Evolutionary conservation across 495 filamentous ascomycete genomes (phyloP), one percentile per base, ranked within the genome.

Genomic region (Penicillium taxi): DNA sequence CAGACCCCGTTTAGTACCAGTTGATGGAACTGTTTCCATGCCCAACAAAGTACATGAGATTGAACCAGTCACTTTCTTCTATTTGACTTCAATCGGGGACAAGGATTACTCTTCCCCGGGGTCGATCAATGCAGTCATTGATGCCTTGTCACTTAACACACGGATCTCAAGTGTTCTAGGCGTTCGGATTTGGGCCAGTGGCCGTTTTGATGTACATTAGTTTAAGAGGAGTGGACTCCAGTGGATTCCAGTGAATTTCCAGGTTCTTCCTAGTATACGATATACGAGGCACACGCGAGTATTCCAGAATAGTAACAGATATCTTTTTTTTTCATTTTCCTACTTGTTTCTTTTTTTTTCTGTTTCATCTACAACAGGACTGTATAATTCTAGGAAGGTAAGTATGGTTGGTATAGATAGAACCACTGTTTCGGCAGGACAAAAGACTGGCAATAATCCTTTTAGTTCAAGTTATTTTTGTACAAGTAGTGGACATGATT

Each of bases 81-180:
- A 24, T 8, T 32, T 23, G 21, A 12, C 29, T n/a, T 24, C 25
- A 22, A 31, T 42, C 52, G 49, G 49, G 43, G 49, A 45, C 40
- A 28, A 27, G 32, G 34, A 9, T 32, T 4, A n/a, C 11, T 19
- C 6, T 35, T 42, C 41, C 49, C 49, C 46, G 49, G 41, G 25
- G 48, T 44, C 49, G 48, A 55, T 52, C 48, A 42, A 33, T 52
- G 48, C 48, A 52, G 40, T 44, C 32, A 28, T 35, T 26, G 42
- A 50, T 44, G 42, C 47, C 47, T 45, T 42, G 47, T 42, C 41
- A 50, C 46, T 35, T 41, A 29, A 41, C 41, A 35, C 41, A 35
- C 17, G 21, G 35, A 45, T 46, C 37, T 25, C 33, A 18, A 11
- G 16, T 27, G 44, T 37, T 42, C 44, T 50, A 47, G 42, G 41